These are phyloP conservation scores for Beauveria rudraprayagi DNA, from an alignment of 2,329 filamentous ascomycete genomes.

Conservation along the genomic window DNA sequence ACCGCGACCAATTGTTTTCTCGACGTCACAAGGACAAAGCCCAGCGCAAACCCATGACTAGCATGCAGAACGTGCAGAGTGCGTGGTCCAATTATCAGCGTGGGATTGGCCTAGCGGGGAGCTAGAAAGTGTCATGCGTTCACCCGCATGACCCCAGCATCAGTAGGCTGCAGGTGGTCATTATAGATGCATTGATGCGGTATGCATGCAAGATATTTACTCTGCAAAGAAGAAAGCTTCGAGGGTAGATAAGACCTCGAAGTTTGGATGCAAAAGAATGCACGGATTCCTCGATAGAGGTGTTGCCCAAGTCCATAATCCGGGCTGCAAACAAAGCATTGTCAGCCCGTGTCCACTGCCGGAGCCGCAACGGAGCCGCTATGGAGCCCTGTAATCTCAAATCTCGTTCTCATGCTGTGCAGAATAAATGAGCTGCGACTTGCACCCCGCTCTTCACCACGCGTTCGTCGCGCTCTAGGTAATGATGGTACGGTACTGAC, in stretches of 20 bases:
- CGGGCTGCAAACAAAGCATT: not conserved
- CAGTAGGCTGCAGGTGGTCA: conserved; percentile 5
- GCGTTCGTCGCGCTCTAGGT: not conserved
- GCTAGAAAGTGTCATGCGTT: conserved; percentile 9
- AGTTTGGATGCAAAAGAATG: not conserved
- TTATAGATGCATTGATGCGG: not conserved
- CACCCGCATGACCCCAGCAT: conserved; percentile 3
- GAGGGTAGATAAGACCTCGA: not conserved
- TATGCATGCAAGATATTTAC: not conserved
- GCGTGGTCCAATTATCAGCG: conserved; percentile 6
- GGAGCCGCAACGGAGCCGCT: conserved; percentile 6
- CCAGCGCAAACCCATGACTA: conserved; percentile 1
- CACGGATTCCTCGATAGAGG: too few species aligned
- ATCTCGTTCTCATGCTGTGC: not conserved
- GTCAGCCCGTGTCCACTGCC: not conserved
- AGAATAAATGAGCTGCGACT: conserved; percentile 7
- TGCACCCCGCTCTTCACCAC: conserved; percentile 3
- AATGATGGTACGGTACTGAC: not conserved
- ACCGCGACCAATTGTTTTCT: not conserved
- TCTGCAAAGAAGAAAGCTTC: not conserved
- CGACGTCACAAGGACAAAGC: not conserved
- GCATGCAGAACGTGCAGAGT: not conserved
- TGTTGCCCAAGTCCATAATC: too few species aligned
- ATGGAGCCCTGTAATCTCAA: conserved; percentile 10
- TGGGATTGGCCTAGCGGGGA: conserved; percentile 2